These are phyloP conservation scores for Paratrypanosoma confusum DNA, from an alignment of 208 protist species.

Conservation along the genomic window DNA sequence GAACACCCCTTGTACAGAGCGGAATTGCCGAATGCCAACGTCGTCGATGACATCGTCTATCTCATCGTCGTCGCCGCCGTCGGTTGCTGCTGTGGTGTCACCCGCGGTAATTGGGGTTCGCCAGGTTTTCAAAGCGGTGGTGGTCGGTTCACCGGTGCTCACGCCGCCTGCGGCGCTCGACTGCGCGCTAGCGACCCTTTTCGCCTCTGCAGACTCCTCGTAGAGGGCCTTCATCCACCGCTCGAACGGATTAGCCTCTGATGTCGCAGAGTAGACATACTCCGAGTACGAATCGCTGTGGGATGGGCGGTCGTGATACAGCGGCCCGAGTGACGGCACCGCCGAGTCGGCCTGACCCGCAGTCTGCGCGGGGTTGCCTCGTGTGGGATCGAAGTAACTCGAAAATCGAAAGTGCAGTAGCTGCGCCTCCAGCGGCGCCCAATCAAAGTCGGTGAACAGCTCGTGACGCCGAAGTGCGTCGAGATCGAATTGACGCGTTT, in stretches of 20 bases:
- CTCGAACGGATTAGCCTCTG: constrained; percentile 78
- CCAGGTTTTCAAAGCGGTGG: no score
- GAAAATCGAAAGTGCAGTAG: constrained; percentile 22
- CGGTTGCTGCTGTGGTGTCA: no score
- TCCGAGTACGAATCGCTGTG: constrained; percentile 57
- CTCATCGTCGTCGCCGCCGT: constrained; percentile 1
- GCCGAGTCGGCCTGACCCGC: constrained; percentile 1
- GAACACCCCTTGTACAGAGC: no score
- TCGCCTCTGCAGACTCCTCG: neutral
- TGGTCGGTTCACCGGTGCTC: no score
- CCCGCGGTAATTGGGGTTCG: no score
- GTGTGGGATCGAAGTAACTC: neutral
- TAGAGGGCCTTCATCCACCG: constrained; percentile 15
- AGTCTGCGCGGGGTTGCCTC: neutral
- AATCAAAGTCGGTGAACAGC: constrained; percentile 66
- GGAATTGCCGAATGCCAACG: constrained; percentile 6
- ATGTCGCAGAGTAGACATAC: constrained; percentile 68
- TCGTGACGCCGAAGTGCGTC: constrained; percentile 45
- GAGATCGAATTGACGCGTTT: constrained; percentile 37
- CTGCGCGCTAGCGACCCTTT: neutral
- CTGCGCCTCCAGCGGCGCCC: constrained; percentile 41
- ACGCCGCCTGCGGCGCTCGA: neutral
- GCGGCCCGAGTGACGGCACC: constrained; percentile 23
- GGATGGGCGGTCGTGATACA: constrained; percentile 42
- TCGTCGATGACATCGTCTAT: constrained; percentile 10